Evolutionary conservation across 2,329 filamentous ascomycete species (phyloP).

Genomic region (Xylaria arbuscula): DNA sequence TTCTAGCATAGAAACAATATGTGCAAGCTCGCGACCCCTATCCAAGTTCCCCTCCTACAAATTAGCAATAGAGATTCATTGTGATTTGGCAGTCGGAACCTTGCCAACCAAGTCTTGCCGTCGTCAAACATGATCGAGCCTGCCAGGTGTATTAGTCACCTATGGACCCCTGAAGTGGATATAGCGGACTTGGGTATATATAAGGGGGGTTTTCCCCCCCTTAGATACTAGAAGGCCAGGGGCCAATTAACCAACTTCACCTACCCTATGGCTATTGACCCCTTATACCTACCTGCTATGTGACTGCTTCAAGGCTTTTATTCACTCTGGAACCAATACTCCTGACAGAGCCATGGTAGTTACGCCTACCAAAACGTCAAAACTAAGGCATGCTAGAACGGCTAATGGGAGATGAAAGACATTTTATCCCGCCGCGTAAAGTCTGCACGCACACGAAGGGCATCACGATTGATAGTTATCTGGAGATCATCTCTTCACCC

Average conservation of each 20-base stretch:
- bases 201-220: too few species aligned
- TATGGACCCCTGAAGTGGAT: too few species aligned
- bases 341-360: too few species aligned
- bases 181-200: too few species aligned
- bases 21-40: slow-evolving; percentile 35
- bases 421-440: slow-evolving; percentile 31
- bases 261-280: too few species aligned
- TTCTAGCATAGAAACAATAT: slow-evolving; percentile 34
- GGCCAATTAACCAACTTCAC: too few species aligned
- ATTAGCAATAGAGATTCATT: slow-evolving; percentile 24
- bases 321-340: too few species aligned
- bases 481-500: slow-evolving; percentile 30
- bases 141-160: too few species aligned
- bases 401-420: slow-evolving; percentile 32
- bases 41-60: slow-evolving; percentile 32
- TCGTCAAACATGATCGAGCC: slow-evolving; percentile 35
- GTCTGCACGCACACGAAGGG: slow-evolving; percentile 27
- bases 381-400: slow-evolving; percentile 33
- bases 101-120: slow-evolving; percentile 34
- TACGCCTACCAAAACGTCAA: slow-evolving; percentile 29
- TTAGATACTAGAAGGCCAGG: too few species aligned
- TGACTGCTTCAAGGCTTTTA: too few species aligned
- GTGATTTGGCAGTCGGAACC: slow-evolving; percentile 35
- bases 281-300: too few species aligned
- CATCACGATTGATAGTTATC: slow-evolving; percentile 33